Evolutionary conservation across 768 basidiomycete genomes (phyloP).

Genomic region (Melanogaster broomeanus): DNA sequence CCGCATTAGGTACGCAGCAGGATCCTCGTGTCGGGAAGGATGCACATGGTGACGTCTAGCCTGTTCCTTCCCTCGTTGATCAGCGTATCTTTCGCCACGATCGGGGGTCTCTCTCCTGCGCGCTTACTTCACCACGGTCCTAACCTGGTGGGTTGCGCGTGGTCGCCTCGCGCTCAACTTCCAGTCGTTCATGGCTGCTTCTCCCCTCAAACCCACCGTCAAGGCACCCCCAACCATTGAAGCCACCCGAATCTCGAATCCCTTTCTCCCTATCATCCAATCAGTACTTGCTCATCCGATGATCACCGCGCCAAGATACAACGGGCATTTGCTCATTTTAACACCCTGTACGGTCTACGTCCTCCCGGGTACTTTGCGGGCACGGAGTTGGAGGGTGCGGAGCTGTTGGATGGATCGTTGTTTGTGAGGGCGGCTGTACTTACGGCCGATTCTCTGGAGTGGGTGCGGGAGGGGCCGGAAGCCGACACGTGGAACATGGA

Average conservation of each 20-base stretch:
- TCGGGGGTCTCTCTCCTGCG: slow-evolving; percentile 31
- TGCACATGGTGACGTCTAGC: too few relatives aligned
- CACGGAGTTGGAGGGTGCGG: slow-evolving; percentile 33
- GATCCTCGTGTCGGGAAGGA: too few relatives aligned
- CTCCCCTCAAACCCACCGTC: slow-evolving; percentile 3
- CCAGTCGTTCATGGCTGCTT: too few relatives aligned
- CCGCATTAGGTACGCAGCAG: too few relatives aligned
- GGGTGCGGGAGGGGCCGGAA: slow-evolving; percentile 40
- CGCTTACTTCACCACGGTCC: slow-evolving; percentile 21
- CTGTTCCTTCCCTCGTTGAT: too few relatives aligned
- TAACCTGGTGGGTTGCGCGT: too few relatives aligned
- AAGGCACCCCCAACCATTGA: slow-evolving; percentile 8
- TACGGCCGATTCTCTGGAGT: slow-evolving; percentile 35
- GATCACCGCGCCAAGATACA: slow-evolving; percentile 38
- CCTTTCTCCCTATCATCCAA: slow-evolving; percentile 42
- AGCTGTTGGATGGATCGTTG: slow-evolving; percentile 34
- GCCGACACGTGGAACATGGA: slow-evolving; percentile 25
- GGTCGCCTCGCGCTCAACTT: too few relatives aligned
- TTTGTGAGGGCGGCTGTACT: slow-evolving; percentile 34
- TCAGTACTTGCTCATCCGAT: slow-evolving; percentile 36
- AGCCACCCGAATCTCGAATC: slow-evolving; percentile 31
- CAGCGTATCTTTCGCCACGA: too few relatives aligned
- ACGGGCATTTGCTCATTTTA: slow-evolving; percentile 35
- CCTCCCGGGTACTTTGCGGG: too few relatives aligned
- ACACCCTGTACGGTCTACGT: slow-evolving; percentile 30